Conservation (phyloP, 176 grass and related monocot genomes). For the Zea luxurians region DNA sequence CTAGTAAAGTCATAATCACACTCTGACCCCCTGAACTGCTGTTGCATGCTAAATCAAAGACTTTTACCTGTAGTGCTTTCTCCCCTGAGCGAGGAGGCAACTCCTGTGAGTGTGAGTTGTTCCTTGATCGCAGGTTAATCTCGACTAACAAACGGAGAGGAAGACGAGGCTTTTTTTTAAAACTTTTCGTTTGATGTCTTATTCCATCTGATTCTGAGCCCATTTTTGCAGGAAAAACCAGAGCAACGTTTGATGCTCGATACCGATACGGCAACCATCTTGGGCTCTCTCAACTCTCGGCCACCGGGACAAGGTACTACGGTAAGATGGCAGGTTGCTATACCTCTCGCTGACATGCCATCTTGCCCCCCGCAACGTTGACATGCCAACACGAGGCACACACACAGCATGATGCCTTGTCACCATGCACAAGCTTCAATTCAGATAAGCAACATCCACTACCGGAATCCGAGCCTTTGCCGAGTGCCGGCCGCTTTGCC, state of each 20-base stretch:
- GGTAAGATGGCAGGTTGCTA: slow-evolving; percentile 14
- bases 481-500: no score
- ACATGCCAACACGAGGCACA: no score
- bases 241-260: background rate
- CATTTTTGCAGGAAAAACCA: background rate
- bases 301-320: background rate
- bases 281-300: background rate
- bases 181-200: background rate
- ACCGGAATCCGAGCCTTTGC: no score
- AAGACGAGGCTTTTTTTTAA: background rate
- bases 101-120: no score
- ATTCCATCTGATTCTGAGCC: background rate
- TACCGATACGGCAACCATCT: background rate
- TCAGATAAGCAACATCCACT: background rate
- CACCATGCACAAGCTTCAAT: background rate
- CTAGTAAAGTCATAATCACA: no score
- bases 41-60: no score
- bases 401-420: no score
- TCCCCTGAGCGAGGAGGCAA: no score
- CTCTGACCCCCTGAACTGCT: background rate
- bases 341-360: slow-evolving; percentile 9
- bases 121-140: no score
- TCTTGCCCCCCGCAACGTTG: no score
- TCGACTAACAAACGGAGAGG: background rate
- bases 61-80: no score